Evolutionary conservation across 1,284 basidiomycete genomes (phyloP).

Genomic region (Heterobasidion irregulare): DNA sequence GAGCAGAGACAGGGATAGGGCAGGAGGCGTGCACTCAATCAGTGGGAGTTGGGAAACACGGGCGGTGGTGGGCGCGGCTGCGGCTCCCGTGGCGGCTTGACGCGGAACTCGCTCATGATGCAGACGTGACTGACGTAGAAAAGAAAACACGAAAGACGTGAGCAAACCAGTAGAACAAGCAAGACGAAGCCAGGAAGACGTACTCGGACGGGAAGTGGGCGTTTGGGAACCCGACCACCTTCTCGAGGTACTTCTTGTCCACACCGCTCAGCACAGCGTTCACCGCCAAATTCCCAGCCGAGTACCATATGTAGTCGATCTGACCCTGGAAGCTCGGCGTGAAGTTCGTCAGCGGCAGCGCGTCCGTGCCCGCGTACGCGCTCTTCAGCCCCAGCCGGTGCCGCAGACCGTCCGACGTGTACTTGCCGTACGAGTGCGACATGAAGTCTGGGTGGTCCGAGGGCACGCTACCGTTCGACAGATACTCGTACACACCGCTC

Average conservation of each 20-base stretch:
- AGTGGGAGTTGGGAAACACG: constrained; percentile 25
- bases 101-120: constrained; percentile 63
- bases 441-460: constrained; percentile 89
- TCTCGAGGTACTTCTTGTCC: constrained; percentile 80
- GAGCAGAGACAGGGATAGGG: constrained; percentile 11
- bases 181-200: constrained; percentile 26
- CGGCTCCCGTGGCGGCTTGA: constrained; percentile 55
- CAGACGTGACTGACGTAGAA: constrained; percentile 46
- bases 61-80: constrained; percentile 26
- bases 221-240: constrained; percentile 95
- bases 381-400: constrained; percentile 82
- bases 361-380: constrained; percentile 65
- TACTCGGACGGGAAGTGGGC: constrained; percentile 94
- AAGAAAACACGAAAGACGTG: constrained; percentile 14
- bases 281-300: constrained; percentile 70
- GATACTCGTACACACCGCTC: constrained; percentile 90
- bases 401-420: constrained; percentile 83
- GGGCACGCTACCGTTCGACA: constrained; percentile 66
- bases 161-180: constrained; percentile 7
- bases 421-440: constrained; percentile 85
- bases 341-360: constrained; percentile 84
- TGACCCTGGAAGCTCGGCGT: constrained; percentile 80
- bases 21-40: constrained; percentile 15
- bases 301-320: constrained; percentile 95
- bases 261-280: constrained; percentile 87